Base-by-base conservation (phyloP, 169 alveolate species). In the Hepatocystis sp. region DNA sequence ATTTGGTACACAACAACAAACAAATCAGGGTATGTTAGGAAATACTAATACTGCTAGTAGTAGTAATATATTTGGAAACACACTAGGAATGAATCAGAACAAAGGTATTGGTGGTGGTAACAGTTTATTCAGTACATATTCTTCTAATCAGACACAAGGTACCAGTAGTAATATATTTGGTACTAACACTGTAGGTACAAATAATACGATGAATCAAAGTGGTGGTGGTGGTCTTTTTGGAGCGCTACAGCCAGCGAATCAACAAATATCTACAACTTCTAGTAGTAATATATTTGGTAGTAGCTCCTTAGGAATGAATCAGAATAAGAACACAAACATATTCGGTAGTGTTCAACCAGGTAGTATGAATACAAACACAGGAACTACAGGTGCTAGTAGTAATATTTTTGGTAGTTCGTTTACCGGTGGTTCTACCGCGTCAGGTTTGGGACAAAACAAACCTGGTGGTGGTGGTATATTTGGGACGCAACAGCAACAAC, bases 221-320 rank as follows among this genome's bases (percentile, higher is more conserved):
- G 61, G 55, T 28, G 23, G 67, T 23, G 76, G 86, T 25, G 84
- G 84, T 0, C 15, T 78, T 0, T 78, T 78, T 32, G 89, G 89
- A 21, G 44, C 46, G 15, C 32, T 63, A 42, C 67, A 60, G 42
- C 1, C 66, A 0, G 15, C 5, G 47, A 36, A 36, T 36, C 10
- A 5, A 36, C 5, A 36, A 5, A 5, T 7, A 10, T 7, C 47
- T 7, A 36, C 47, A 10, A 36, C 5, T 36, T 7, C 47, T 28
- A 36, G 27, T 40, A 39, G 42, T 11, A 53, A 40, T 60, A 52
- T 67, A 44, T 67, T 67, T 67, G 85, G 85, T 8, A 23, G 49
- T 13, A 7, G 5, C 5, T 36, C 47, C 5, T 36, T 10, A 36
- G n/a, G n/a, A n/a, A n/a, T n/a, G n/a, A n/a, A n/a, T n/a, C n/a